Percentiles rank a stretch among this genome's conserved stretches.
These are phyloP conservation scores for Talaromyces amestolkiae DNA, from an alignment of 2,329 filamentous ascomycete species.

Conservation along the genomic window DNA sequence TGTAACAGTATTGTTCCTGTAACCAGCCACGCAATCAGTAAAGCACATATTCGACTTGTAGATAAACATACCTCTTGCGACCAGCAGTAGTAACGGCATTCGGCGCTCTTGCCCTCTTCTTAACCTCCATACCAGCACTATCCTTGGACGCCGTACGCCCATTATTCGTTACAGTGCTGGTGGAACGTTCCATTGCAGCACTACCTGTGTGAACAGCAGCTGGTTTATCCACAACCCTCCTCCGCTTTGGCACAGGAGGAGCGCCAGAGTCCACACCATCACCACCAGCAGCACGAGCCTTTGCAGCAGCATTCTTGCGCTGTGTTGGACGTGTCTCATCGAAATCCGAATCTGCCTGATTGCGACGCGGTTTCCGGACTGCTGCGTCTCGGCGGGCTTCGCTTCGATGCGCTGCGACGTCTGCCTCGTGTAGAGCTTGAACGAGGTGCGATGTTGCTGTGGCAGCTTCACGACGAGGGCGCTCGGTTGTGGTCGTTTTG, in stretches of 20 bases:
- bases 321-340: slow-evolving; percentile 59
- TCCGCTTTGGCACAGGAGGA: slow-evolving; percentile 63
- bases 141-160: slow-evolving; percentile 55
- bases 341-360: slow-evolving; percentile 73
- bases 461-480: slow-evolving; percentile 74
- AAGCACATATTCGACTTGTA: neutral
- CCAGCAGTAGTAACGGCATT: slow-evolving; percentile 57
- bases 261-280: slow-evolving; percentile 29
- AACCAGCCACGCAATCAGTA: neutral
- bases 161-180: slow-evolving; percentile 34
- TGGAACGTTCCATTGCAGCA: slow-evolving; percentile 41
- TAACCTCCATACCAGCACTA: slow-evolving; percentile 64
- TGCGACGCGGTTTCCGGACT: slow-evolving; percentile 70
- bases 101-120: slow-evolving; percentile 71
- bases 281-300: slow-evolving; percentile 42
- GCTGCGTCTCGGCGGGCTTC: slow-evolving; percentile 81
- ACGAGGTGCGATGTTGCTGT: slow-evolving; percentile 57
- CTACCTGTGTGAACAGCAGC: slow-evolving; percentile 32
- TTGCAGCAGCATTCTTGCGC: slow-evolving; percentile 58
- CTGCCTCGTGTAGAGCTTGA: slow-evolving; percentile 73
- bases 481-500: slow-evolving; percentile 62
- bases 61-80: slow-evolving; percentile 70
- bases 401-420: slow-evolving; percentile 72
- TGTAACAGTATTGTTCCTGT: slow-evolving; percentile 48
- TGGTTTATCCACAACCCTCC: slow-evolving; percentile 70